Conservation (phyloP, 2,329 filamentous ascomycete species). For the Alternaria atra region DNA sequence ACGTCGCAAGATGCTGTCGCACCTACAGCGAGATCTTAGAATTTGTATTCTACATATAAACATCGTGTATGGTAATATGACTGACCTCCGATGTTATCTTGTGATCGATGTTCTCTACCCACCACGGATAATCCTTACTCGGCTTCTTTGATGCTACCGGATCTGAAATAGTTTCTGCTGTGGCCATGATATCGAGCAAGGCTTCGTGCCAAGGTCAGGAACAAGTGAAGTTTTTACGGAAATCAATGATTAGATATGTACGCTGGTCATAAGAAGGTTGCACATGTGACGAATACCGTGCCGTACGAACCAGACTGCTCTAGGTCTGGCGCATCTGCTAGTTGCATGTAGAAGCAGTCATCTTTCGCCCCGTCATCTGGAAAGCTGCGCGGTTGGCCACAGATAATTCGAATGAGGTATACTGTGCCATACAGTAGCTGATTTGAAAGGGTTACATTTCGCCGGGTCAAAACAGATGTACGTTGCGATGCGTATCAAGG, state of each 20-base stretch:
- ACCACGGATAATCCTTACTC: not conserved
- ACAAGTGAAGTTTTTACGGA: not conserved
- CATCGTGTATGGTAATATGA: not conserved
- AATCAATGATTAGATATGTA: too few species aligned
- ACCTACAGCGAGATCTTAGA: too few species aligned
- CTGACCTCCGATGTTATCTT: not conserved
- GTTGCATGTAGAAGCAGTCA: not conserved
- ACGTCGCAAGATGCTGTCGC: not conserved
- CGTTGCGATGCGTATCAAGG: too few species aligned
- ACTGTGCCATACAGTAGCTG: too few species aligned
- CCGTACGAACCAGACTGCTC: not conserved
- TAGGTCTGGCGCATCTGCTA: not conserved
- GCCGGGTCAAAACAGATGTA: not conserved
- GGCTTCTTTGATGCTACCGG: not conserved
- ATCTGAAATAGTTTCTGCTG: too few species aligned
- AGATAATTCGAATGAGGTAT: too few species aligned
- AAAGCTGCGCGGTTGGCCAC: rapidly evolving
- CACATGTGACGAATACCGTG: not conserved
- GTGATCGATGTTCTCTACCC: not conserved
- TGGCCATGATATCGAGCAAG: not conserved
- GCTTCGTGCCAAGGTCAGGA: not conserved
- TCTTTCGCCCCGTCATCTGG: not conserved
- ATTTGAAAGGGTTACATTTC: not conserved
- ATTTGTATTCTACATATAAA: not conserved
- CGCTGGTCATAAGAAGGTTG: not conserved